phyloP scores from a whole-genome alignment of 177 flowering plant species.

The Telopea speciosissima region DNA sequence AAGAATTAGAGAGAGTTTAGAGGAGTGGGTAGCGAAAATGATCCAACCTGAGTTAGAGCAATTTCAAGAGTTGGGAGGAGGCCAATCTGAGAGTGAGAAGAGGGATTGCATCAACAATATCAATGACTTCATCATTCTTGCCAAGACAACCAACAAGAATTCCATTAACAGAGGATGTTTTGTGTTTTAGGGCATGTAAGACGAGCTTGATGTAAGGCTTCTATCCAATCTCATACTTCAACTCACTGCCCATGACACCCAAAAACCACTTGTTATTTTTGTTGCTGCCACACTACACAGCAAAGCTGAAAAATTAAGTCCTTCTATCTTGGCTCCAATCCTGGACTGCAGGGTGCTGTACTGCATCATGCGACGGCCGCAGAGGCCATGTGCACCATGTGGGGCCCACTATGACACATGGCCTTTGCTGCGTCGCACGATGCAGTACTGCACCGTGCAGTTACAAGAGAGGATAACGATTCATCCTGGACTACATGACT shows the following conservation, averaged over 20 bases:
- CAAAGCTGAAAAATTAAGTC: no score
- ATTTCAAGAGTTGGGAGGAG: constrained; percentile 80
- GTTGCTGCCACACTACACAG: no score
- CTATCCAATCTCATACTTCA: constrained; percentile 60
- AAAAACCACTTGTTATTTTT: no score
- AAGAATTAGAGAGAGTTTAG: neutral
- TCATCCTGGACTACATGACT: no score
- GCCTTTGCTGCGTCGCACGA: no score
- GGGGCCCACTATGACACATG: no score
- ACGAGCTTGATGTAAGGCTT: constrained; percentile 73
- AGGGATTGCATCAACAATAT: constrained; percentile 70
- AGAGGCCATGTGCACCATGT: no score
- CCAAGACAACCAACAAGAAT: constrained; percentile 56
- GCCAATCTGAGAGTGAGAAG: constrained; percentile 77
- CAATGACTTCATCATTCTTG: constrained; percentile 25
- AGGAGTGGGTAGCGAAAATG: neutral
- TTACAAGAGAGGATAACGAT: no score
- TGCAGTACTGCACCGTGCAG: no score
- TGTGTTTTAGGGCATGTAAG: constrained; percentile 80
- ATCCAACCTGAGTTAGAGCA: constrained; percentile 59
- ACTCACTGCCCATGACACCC: constrained; percentile 40
- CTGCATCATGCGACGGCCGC: no score
- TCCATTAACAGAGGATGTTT: constrained; percentile 63
- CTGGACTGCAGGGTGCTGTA: no score
- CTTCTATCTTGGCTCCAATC: no score